Evolutionary conservation across 2,329 filamentous ascomycete genomes (phyloP), one percentile per base, ranked within the genome.

Genomic region (Neonectria neomacrospora): DNA sequence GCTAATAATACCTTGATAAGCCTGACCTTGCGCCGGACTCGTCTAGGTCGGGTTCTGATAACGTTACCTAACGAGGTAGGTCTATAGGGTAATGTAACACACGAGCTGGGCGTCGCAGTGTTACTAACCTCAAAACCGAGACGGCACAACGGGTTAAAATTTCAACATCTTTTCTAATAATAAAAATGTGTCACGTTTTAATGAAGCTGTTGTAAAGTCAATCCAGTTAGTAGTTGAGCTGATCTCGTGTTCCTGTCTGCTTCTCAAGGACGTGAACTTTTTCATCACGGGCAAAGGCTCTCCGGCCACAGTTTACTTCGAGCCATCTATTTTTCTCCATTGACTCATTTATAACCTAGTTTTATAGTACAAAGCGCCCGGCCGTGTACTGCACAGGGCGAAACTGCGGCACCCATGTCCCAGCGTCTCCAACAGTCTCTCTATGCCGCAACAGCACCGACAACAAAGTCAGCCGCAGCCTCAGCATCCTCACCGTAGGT

Each of bases 401-500:
- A 48, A 39, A 41, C n/a, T 14, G 22, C n/a, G 14, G 16, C 23
- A 50, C 50, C 18, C 41, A 30, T 30, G 20, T 45, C 42, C 42
- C 23, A 6, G 12, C 28, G 16, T 37, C 14, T 18, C 16, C 18
- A 20, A 5, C 20, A 9, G 16, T 26, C 12, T 9, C 34, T 26
- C 10, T 65, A 71, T 18, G 50, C 66, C 10, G 57, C 61, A 26
- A 73, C 55, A 42, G 64, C 72, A 53, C 58, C 63, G 12, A 54
- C 73, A 44, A 76, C 69, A 52, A 76, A 76, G 8, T 65, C 54
- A 12, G 75, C 75, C 50, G 75, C 75, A 10, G 67, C 61, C 7
- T 62, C 52, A 8, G 76, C 76, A 54, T 78, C 73, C 32, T 71
- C 28, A 59, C 72, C 67, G 52, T 76, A 76, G 18, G 68, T 72